phyloP scores from a whole-genome alignment of 2,329 filamentous ascomycete species.

The Phialophora chinensis region DNA sequence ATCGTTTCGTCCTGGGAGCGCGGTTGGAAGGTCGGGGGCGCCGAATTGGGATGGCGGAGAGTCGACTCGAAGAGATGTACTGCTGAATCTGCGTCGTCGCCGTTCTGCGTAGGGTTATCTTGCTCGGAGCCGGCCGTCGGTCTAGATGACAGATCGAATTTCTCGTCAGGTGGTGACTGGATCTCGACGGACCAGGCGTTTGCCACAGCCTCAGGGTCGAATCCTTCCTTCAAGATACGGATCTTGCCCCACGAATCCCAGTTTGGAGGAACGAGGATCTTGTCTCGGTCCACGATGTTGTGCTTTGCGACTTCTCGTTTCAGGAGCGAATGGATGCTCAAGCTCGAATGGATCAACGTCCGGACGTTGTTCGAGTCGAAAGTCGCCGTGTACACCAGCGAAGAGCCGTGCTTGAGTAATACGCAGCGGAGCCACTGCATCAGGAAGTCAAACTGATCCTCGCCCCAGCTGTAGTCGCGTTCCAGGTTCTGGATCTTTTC shows the following conservation, averaged over 20 bases:
- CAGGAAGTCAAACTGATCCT: conserved; percentile 95
- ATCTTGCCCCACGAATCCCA: conserved; percentile 99
- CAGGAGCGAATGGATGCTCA: conserved; percentile 83
- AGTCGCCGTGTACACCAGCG: conserved; percentile 82
- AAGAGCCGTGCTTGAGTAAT: conserved; percentile 84
- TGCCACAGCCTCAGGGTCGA: conserved; percentile 87
- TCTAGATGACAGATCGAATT: conserved; percentile 36
- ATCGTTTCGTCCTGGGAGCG: conserved; percentile 63
- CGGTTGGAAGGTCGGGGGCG: conserved; percentile 42
- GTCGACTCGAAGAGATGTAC: conserved; percentile 34
- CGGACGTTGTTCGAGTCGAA: conserved; percentile 78
- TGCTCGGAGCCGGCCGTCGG: conserved; percentile 37
- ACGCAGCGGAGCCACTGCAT: conserved; percentile 91
- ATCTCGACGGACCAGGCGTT: conserved; percentile 86
- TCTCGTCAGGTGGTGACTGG: conserved; percentile 57
- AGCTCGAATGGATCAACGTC: conserved; percentile 79
- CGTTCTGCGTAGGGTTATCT: conserved; percentile 41
- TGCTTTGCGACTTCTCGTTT: conserved; percentile 81
- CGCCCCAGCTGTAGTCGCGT: conserved; percentile 85
- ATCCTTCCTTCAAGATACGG: conserved; percentile 84
- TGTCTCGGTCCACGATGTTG: conserved; percentile 91
- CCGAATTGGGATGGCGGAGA: conserved; percentile 28
- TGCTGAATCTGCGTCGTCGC: conserved; percentile 31
- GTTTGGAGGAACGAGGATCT: conserved; percentile 91
- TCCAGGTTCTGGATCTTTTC: conserved; percentile 91